Evolutionary conservation across 148 eudicot species (phyloP), one percentile per base, ranked within the genome.

Genomic region (Beta vulgaris): DNA sequence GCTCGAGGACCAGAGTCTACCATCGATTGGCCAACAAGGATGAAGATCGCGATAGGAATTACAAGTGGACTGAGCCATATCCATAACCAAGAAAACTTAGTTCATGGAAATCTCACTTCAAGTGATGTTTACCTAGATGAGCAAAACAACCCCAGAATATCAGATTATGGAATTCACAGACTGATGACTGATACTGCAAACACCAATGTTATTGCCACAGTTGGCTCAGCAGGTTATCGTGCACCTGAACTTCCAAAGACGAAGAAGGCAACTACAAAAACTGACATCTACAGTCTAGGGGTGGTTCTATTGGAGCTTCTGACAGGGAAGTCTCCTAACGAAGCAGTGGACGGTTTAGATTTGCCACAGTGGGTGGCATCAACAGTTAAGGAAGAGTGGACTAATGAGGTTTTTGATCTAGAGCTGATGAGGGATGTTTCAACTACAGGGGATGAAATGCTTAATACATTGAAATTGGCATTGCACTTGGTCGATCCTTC

Each of bases 311-410:
- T 93, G 42, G 98, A 93, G 78, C 93, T 93, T 37, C 69, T 93
- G 21, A 93, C 98, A 6, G 98, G 98, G 26, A 93, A 91, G 73
- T 82, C 98, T 1, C 96, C 98, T 0, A 72, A 88, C 0, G 93
- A 90, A 74, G 74, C 87, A 14, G 85, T 80, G 76, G 87, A 88
- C 37, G 96, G 96, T 6, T 86, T 76, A 18, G 91, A 92, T 68
- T 79, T 92, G 83, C 95, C 97, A 2, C 93, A 89, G 76, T 92
- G 97, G 97, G 97, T 92, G 12, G 95, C 97, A n/a, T 90, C 97
- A 9, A 86, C 87, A 0, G 96, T 92, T 51, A 90, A 90, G 76
- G 97, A 92, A 77, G 93, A 90, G 76, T 88, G 96, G 97, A 90
- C 93, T 4, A 92, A 90, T 57, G 97, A 92, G 58, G 96, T 90